Base-by-base conservation (phyloP, 345 rosid genomes). In the Ailanthus altissimus region DNA sequence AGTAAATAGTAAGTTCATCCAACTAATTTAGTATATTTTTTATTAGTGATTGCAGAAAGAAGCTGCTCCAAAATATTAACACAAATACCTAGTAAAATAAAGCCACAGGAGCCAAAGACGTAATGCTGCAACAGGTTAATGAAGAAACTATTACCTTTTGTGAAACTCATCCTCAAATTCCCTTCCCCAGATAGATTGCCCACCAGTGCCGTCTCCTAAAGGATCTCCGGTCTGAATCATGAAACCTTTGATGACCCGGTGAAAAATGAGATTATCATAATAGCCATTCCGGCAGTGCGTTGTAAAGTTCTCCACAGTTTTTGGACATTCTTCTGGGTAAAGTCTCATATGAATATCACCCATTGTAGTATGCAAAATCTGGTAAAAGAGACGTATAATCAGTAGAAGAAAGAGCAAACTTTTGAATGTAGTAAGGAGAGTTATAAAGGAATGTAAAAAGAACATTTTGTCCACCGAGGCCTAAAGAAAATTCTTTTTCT, bases 141-240 rank as follows among this genome's bases (percentile, higher is more conserved):
- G 18, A 64, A 77, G 5, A 68, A 69, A 65, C 58, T 6, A 54
- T 65, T 80, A 96, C 98, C 99, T 97, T 88, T 94, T 97, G 85
- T 97, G 99, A 83, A 97, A 94, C 87, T 97, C 99, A 50, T 94
- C 99, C 86, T 91, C 98, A 53, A 94, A 97, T 85, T 92, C 99
- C 85, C 98, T 91, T 67, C 99, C 99, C 99, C 99, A 94, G 50
- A 97, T 94, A 76, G 99, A 93, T 84, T 97, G 99, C 67, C 98
- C 99, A 74, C 98, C 99, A 60, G 98, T 97, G 66, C 99, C 99
- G 85, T 97, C 99, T 53, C 99, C 99, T 77, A 97, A 84, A 70
- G 99, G 98, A 79, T 97, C 99, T 73, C 99, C 99, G 26, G 98
- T 91, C 78, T 97, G 99, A 82, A 94, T 77, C 99, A 96, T 96